Conservation (phyloP, 805 yeast genomes). For the Lipomyces oligophaga region DNA sequence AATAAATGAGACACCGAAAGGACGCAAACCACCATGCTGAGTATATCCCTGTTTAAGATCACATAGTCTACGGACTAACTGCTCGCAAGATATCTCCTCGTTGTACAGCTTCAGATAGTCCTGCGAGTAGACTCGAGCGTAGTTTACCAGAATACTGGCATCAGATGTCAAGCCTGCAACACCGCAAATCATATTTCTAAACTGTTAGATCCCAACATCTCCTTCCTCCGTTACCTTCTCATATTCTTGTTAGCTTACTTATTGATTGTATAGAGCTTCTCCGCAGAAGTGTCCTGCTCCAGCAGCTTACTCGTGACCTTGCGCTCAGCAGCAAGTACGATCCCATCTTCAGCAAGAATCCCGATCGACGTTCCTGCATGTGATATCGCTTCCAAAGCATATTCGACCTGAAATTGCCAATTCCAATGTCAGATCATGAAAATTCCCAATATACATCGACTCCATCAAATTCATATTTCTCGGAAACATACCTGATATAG, state of each 20-base stretch:
- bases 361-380: conserved; percentile 84
- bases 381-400: conserved; percentile 86
- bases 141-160: conserved; percentile 83
- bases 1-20: conserved; percentile 94
- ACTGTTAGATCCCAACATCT: neutral
- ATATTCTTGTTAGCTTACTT: conserved; percentile 44
- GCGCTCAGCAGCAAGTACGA: conserved; percentile 94
- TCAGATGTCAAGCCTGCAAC: conserved; percentile 99
- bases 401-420: conserved; percentile 83
- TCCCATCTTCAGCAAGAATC: conserved; percentile 74
- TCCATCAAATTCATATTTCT: neutral
- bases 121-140: conserved; percentile 83
- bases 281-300: conserved; percentile 91
- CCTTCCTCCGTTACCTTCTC: neutral
- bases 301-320: conserved; percentile 88
- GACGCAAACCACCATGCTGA: conserved; percentile 94
- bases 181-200: conserved; percentile 69
- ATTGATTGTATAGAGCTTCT: conserved; percentile 81
- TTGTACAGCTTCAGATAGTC: conserved; percentile 78
- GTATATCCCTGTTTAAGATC: conserved; percentile 97
- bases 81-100: conserved; percentile 91
- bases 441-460: neutral
- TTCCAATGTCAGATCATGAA: neutral
- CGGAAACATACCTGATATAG: conserved; percentile 67
- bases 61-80: conserved; percentile 81